phyloP scores from a whole-genome alignment of 2,329 filamentous ascomycete species.

The Podosphaera aphanis region DNA sequence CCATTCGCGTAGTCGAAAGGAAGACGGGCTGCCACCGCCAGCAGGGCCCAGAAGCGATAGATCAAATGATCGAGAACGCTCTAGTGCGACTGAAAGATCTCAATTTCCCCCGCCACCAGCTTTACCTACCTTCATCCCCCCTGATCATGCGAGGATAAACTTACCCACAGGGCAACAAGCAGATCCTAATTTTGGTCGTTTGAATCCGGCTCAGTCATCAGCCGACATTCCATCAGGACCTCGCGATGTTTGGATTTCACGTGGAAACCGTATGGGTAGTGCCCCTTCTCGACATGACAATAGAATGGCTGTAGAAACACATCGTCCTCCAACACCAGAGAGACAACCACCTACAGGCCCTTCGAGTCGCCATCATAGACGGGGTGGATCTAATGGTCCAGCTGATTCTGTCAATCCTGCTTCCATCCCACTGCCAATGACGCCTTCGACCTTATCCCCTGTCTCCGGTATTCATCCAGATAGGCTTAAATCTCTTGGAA shows the following conservation, averaged over 20 bases:
- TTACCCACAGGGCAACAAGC: slow-evolving; percentile 20
- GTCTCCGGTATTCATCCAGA: slow-evolving; percentile 25
- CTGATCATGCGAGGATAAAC: slow-evolving; percentile 25
- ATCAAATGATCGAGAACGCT: slow-evolving; percentile 24
- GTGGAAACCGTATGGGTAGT: slow-evolving; percentile 9
- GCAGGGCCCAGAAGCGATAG: slow-evolving; percentile 18
- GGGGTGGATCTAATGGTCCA: slow-evolving; percentile 10
- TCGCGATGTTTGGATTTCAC: slow-evolving; percentile 23
- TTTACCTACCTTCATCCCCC: slow-evolving; percentile 20
- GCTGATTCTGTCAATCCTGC: slow-evolving; percentile 8
- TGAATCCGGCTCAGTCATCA: slow-evolving; percentile 26
- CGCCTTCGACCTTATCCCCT: slow-evolving; percentile 10
- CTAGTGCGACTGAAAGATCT: slow-evolving; percentile 17
- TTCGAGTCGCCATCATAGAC: slow-evolving; percentile 12
- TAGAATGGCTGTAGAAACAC: slow-evolving; percentile 7
- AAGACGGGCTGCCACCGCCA: slow-evolving; percentile 12
- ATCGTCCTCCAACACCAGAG: slow-evolving; percentile 14
- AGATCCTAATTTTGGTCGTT: slow-evolving; percentile 38
- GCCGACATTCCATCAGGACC: slow-evolving; percentile 30
- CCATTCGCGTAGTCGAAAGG: slow-evolving; percentile 6
- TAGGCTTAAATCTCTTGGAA: slow-evolving; percentile 24
- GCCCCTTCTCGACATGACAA: slow-evolving; percentile 8
- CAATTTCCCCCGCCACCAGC: slow-evolving; percentile 19
- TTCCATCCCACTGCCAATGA: slow-evolving; percentile 8
- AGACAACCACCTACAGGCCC: slow-evolving; percentile 17